A percentile compares a stretch with the other conserved stretches of the same genome.
Evolutionary conservation across 2,329 filamentous ascomycete species (phyloP).

Genomic region (Beauveria bassiana): DNA sequence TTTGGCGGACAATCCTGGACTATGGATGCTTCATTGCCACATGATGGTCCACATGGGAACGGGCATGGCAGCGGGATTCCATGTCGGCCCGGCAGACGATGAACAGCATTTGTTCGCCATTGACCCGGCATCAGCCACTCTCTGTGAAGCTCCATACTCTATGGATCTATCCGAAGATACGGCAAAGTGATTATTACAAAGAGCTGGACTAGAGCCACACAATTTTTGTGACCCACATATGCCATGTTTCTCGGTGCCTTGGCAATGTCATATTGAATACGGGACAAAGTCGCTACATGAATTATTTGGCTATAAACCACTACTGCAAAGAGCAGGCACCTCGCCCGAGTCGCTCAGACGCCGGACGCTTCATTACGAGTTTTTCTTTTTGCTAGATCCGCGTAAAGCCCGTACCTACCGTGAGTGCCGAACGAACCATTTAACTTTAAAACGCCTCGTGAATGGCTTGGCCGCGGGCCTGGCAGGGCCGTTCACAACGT

Average conservation of each 20-base stretch:
- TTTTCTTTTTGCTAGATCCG: not conserved
- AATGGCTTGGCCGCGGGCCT: not conserved
- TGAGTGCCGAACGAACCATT: not conserved
- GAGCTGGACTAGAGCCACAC: not conserved
- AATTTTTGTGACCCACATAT: not conserved
- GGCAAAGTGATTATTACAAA: not conserved
- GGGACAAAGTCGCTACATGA: not conserved
- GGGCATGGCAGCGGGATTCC: conserved; percentile 20
- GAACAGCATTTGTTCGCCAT: conserved; percentile 14
- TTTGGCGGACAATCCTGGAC: conserved; percentile 18
- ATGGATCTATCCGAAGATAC: not conserved
- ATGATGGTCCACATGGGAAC: conserved; percentile 21
- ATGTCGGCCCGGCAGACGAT: conserved; percentile 17
- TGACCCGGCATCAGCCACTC: conserved; percentile 11
- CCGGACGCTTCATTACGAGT: not conserved
- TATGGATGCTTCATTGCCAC: conserved; percentile 24
- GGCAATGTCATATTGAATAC: not conserved
- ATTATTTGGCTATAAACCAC: not conserved
- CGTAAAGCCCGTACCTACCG: not conserved
- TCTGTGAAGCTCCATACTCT: conserved; percentile 8
- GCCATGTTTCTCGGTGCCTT: not conserved
- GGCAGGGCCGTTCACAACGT: not conserved
- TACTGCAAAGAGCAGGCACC: not conserved
- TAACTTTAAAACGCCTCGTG: conserved; percentile 9
- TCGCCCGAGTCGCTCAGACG: not conserved